Conservation (phyloP, 192 early-diverging fungal genomes). For the Gigaspora rosea region DNA sequence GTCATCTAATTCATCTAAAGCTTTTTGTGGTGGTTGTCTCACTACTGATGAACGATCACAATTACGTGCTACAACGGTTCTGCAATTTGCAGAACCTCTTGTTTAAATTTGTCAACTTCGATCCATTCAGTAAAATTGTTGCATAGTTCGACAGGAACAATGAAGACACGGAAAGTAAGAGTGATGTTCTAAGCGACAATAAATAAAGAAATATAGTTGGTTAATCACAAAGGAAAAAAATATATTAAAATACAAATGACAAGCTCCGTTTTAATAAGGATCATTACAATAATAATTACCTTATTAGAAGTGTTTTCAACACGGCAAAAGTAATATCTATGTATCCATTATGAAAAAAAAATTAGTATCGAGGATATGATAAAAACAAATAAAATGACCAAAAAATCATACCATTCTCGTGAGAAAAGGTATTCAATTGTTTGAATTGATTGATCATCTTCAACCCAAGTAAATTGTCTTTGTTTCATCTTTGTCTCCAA, state of each 20-base stretch:
- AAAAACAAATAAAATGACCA: no score
- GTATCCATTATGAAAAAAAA: no score
- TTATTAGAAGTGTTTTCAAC: constrained; percentile 3
- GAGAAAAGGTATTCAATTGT: not conserved
- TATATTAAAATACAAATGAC: not conserved
- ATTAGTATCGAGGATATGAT: no score
- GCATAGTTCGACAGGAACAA: not conserved
- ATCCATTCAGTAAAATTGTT: not conserved
- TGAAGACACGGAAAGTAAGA: not conserved
- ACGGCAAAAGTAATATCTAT: not conserved
- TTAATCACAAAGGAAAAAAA: not conserved
- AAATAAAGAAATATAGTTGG: not conserved
- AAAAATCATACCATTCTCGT: not conserved
- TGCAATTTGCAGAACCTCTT: not conserved
- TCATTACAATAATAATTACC: not conserved
- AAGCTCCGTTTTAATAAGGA: not conserved
- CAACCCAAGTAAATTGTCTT: not conserved
- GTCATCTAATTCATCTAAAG: not conserved
- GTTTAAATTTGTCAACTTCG: not conserved
- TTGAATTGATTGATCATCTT: not conserved
- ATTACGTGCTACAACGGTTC: not conserved
- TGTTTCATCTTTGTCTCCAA: not conserved
- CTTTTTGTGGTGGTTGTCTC: constrained; percentile 5
- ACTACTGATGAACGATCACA: constrained; percentile 10
- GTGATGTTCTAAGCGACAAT: not conserved